A percentile compares a stretch with the other conserved stretches of the same genome.
These are phyloP conservation scores for Terana coerulea DNA, from an alignment of 768 basidiomycete genomes.

Conservation along the genomic window DNA sequence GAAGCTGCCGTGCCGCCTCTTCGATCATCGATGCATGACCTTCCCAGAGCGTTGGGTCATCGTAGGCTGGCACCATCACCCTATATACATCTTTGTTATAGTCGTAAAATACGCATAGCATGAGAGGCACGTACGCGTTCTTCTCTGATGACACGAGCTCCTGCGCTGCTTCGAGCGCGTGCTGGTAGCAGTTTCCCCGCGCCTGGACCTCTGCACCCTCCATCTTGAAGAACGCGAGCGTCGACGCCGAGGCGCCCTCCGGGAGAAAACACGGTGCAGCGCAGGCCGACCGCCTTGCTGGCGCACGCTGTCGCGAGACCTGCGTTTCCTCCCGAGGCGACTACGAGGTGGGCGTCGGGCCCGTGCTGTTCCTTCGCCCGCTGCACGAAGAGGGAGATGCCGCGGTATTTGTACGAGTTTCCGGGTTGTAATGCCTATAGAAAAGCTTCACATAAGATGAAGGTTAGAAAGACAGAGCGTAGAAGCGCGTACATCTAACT, in stretches of 20 bases:
- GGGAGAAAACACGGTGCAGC: conserved; percentile 71
- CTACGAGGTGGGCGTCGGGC: conserved; percentile 52
- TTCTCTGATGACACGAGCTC: conserved; percentile 39
- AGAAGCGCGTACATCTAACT: conserved; percentile 55
- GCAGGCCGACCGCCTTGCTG: conserved; percentile 47
- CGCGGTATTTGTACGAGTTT: conserved; percentile 76
- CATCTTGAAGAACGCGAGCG: conserved; percentile 44
- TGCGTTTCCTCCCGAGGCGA: conserved; percentile 82
- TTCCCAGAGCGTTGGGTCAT: conserved; percentile 66
- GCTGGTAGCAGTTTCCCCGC: conserved; percentile 53
- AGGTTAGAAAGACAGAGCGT: background rate
- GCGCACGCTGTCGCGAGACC: conserved; percentile 68
- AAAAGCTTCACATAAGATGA: background rate
- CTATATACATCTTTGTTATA: conserved; percentile 29
- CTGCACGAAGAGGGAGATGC: conserved; percentile 60
- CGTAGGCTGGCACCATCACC: conserved; percentile 68
- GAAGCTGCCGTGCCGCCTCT: conserved; percentile 57
- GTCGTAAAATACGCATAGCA: background rate
- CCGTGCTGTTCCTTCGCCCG: conserved; percentile 49
- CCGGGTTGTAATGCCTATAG: conserved; percentile 61
- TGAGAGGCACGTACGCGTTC: conserved; percentile 45
- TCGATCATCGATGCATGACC: conserved; percentile 73
- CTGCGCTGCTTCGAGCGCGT: conserved; percentile 51
- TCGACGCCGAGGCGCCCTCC: conserved; percentile 43
- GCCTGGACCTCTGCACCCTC: conserved; percentile 58